Percentiles rank a stretch among this genome's conserved stretches.
Conservation (phyloP, 106 monocot species). For the Dioscorea dumetorum region DNA sequence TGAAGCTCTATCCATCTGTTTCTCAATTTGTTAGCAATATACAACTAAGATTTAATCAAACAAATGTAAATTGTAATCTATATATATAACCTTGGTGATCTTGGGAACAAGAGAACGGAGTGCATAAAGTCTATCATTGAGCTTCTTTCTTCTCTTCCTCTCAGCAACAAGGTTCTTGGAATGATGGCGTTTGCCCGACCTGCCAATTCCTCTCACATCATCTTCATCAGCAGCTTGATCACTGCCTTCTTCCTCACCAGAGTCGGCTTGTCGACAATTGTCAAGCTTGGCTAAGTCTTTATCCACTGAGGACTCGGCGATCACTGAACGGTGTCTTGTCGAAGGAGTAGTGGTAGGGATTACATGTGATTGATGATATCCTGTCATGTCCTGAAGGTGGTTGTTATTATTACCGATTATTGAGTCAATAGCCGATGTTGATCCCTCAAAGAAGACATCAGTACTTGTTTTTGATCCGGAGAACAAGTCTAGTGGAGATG, state of each 20-base stretch:
- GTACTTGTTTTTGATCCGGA: not conserved
- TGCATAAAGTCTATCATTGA: slow-evolving; percentile 69
- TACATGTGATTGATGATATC: slow-evolving; percentile 5
- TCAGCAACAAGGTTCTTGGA: slow-evolving; percentile 88
- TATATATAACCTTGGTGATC: slow-evolving; percentile 65
- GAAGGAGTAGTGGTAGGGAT: not conserved
- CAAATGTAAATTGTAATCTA: not conserved
- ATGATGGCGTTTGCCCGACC: slow-evolving; percentile 42
- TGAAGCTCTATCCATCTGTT: slow-evolving; percentile 77
- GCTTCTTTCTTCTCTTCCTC: slow-evolving; percentile 90
- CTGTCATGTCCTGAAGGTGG: not conserved
- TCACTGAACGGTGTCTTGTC: not conserved
- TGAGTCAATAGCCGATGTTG: not conserved
- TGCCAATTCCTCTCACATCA: slow-evolving; percentile 17
- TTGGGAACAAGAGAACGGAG: slow-evolving; percentile 83
- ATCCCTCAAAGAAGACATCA: slow-evolving; percentile 15
- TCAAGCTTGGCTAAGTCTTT: slow-evolving; percentile 21
- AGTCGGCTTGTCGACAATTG: slow-evolving; percentile 19
- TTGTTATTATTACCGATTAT: not conserved
- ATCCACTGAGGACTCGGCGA: not conserved
- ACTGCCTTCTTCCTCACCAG: slow-evolving; percentile 43
- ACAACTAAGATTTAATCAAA: not conserved
- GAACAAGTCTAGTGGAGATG: slow-evolving; percentile 33
- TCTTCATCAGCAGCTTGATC: slow-evolving; percentile 60
- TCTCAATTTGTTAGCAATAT: not conserved